phyloP scores from a whole-genome alignment of 768 basidiomycete genomes.

The Rhizopogon salebrosus region DNA sequence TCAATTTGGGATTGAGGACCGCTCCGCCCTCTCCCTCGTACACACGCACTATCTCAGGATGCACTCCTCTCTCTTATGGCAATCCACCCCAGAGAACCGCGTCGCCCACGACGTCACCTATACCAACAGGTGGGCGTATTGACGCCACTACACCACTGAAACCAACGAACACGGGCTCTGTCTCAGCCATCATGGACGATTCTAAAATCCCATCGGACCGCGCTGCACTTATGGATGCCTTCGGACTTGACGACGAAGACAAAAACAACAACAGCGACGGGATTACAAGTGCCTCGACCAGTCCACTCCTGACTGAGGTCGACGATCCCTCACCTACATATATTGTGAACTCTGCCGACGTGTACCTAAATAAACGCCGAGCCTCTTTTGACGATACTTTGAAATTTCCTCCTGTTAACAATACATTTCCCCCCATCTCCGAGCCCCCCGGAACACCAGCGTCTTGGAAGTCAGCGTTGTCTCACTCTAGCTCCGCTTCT shows the following conservation, averaged over 20 bases:
- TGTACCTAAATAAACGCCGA: too few relatives aligned
- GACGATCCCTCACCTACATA: too few relatives aligned
- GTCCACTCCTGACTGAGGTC: too few relatives aligned
- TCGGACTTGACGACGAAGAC: conserved; percentile 7
- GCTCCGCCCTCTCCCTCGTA: conserved; percentile 5
- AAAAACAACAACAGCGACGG: background rate
- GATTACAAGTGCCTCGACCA: background rate
- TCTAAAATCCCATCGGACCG: background rate
- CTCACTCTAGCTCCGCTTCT: background rate
- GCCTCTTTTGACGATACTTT: background rate
- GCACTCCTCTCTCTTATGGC: background rate
- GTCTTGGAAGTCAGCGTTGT: background rate
- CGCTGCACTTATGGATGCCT: conserved; percentile 10
- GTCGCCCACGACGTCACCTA: background rate
- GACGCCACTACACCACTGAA: background rate
- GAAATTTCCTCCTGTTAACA: background rate
- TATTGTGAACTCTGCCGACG: too few relatives aligned
- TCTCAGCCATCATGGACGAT: background rate
- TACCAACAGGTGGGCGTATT: background rate
- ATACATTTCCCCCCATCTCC: background rate
- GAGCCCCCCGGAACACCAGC: background rate
- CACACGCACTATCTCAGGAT: conserved; percentile 1
- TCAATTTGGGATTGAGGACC: background rate
- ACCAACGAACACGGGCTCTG: background rate
- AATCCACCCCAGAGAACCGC: background rate